These are phyloP conservation scores for Malassezia yamatoensis DNA, from an alignment of 1,284 basidiomycete genomes.

Conservation along the genomic window DNA sequence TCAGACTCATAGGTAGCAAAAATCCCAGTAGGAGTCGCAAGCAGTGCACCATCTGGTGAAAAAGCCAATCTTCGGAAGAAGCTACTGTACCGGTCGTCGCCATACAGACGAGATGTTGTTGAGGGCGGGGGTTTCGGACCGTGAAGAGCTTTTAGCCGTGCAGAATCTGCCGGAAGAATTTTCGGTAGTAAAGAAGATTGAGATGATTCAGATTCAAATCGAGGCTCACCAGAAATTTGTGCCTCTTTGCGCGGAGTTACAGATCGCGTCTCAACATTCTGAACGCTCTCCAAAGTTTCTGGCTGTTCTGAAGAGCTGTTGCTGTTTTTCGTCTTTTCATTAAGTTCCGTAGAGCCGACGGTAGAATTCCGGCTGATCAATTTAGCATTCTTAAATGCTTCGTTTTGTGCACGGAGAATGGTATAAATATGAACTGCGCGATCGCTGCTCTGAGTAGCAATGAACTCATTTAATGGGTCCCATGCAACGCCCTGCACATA, in stretches of 20 bases:
- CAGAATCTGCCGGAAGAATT: conserved; percentile 38
- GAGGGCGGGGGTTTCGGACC: conserved; percentile 15
- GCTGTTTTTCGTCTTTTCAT: conserved; percentile 1
- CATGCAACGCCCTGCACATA: conserved; percentile 47
- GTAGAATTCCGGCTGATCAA: conserved; percentile 30
- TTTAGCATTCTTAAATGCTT: conserved; percentile 19
- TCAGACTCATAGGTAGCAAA: conserved; percentile 51
- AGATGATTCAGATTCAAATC: not conserved
- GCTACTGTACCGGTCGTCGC: conserved; percentile 87
- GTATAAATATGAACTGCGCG: conserved; percentile 38
- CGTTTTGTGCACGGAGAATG: conserved; percentile 13
- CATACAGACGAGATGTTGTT: conserved; percentile 57
- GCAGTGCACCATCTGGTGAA: conserved; percentile 82
- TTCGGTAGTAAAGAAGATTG: conserved; percentile 26
- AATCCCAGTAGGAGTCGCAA: conserved; percentile 89
- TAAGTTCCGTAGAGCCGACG: conserved; percentile 25
- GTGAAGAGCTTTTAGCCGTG: conserved; percentile 26
- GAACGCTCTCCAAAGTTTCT: not conserved
- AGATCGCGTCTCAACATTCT: not conserved
- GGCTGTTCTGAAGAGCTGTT: not conserved
- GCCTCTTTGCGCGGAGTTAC: conserved; percentile 1
- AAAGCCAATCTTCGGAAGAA: conserved; percentile 91
- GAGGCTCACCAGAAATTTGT: conserved; percentile 1
- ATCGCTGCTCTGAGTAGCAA: conserved; percentile 46
- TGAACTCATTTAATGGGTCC: conserved; percentile 42